A percentile compares a stretch with the other conserved stretches of the same genome.
Conservation (phyloP, 345 rosid genomes). For the Citrus hindsii region DNA sequence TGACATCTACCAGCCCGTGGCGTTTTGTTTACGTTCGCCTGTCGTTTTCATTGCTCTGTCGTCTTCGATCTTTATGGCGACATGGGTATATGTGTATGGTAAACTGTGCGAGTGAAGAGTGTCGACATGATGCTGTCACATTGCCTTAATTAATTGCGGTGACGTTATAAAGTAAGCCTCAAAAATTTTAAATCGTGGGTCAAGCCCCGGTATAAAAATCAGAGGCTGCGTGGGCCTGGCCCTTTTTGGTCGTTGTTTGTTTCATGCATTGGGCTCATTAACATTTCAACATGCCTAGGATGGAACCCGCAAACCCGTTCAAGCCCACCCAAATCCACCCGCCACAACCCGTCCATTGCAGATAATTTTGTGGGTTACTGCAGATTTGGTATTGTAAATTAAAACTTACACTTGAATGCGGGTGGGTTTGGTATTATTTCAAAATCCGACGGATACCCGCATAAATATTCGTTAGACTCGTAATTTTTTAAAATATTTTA, state of each 20-base stretch:
- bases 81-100: conserved; percentile 13
- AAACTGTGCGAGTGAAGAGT: background rate
- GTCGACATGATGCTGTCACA: background rate
- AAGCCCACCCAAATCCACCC: too few species aligned
- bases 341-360: fast-evolving
- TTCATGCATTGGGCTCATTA: too few species aligned
- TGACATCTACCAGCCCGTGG: conserved; percentile 6
- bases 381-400: too few species aligned
- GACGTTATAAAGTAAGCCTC: background rate
- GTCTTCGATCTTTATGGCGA: conserved; percentile 20
- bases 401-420: fast-evolving
- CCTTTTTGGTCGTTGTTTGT: background rate
- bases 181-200: background rate
- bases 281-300: too few species aligned
- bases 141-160: background rate
- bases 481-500: too few species aligned
- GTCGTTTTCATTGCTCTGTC: conserved; percentile 23
- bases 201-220: background rate
- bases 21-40: conserved; percentile 24
- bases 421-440: fast-evolving
- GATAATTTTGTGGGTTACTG: too few species aligned
- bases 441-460: fast-evolving
- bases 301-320: too few species aligned
- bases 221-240: background rate
- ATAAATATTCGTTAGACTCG: fast-evolving